Evolutionary conservation across 2,329 filamentous ascomycete genomes (phyloP).

Genomic region (Spiromastix sp.): DNA sequence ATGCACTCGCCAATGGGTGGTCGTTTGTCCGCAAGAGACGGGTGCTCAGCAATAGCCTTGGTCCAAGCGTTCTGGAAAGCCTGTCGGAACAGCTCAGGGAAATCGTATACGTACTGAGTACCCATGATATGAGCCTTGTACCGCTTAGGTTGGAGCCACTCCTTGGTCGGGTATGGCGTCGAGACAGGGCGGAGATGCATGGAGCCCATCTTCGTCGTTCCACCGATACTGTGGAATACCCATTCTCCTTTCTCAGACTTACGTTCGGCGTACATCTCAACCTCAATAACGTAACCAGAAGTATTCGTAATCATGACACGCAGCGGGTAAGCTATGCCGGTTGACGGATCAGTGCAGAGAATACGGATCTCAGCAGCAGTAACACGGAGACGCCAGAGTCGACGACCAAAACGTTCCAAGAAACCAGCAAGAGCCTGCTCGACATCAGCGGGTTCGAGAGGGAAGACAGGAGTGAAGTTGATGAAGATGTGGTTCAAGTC

Average conservation of each 20-base stretch:
- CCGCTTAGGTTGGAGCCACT: conserved; percentile 95
- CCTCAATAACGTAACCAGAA: conserved; percentile 92
- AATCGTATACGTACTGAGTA: conserved; percentile 98
- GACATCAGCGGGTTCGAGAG: conserved; percentile 77
- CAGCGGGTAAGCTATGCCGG: conserved; percentile 77
- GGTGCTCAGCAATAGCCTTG: conserved; percentile 62
- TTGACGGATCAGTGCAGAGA: conserved; percentile 83
- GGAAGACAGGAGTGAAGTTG: conserved; percentile 97
- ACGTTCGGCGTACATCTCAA: conserved; percentile 94
- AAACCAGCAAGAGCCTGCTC: conserved; percentile 90
- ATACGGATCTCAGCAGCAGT: conserved; percentile 97
- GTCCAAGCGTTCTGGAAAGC: conserved; percentile 93
- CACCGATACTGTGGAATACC: conserved; percentile 96
- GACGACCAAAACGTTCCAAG: conserved; percentile 89
- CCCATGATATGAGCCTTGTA: conserved; percentile 99
- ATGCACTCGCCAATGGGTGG: conserved; percentile 84
- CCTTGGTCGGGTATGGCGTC: conserved; percentile 94
- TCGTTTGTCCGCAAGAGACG: conserved; percentile 66
- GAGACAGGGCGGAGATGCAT: conserved; percentile 89
- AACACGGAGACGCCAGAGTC: conserved; percentile 92
- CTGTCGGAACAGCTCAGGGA: conserved; percentile 98
- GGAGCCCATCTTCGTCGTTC: conserved; percentile 85
- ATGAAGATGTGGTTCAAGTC: conserved; percentile 99
- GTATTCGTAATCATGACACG: conserved; percentile 97
- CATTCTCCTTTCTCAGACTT: conserved; percentile 97